These are phyloP conservation scores for Isabelozyma rhagii DNA, from an alignment of 805 yeast genomes.

Conservation along the genomic window DNA sequence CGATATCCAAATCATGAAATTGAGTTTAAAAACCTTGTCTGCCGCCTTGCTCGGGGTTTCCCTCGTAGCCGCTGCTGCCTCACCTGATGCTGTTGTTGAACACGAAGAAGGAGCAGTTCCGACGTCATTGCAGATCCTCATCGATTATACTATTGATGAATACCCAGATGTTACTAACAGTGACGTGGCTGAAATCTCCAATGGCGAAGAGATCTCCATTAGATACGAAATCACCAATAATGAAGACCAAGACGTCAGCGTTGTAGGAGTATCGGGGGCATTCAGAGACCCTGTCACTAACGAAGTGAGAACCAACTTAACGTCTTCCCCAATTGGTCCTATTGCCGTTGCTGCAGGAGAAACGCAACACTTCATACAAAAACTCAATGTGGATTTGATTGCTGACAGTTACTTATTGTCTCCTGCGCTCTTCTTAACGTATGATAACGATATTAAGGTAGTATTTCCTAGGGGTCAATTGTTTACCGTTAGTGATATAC, in stretches of 20 bases:
- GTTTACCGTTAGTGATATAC: conserved; percentile 57
- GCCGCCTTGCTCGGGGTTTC: conserved; percentile 5
- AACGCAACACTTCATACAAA: conserved; percentile 51
- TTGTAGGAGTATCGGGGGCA: conserved; percentile 70
- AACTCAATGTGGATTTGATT: conserved; percentile 53
- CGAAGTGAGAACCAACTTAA: conserved; percentile 54
- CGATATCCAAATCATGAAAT: not conserved
- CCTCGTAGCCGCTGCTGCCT: conserved; percentile 7
- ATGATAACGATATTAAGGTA: conserved; percentile 47
- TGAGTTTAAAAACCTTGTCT: not conserved
- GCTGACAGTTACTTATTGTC: conserved; percentile 56
- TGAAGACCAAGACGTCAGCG: conserved; percentile 47
- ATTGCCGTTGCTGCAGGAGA: conserved; percentile 49
- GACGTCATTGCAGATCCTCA: conserved; percentile 40
- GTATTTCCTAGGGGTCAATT: conserved; percentile 58
- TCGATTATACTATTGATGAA: conserved; percentile 49
- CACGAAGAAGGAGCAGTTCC: conserved; percentile 5
- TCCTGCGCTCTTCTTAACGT: conserved; percentile 57
- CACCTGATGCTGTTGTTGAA: conserved; percentile 6
- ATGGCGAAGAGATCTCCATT: conserved; percentile 54
- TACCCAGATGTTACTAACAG: conserved; percentile 34
- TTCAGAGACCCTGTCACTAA: conserved; percentile 55
- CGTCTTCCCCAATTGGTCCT: conserved; percentile 65
- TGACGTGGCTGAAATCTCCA: conserved; percentile 40
- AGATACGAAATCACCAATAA: conserved; percentile 51